Conservation (phyloP, 2,329 filamentous ascomycete genomes). For the Geosmithia putterillii region DNA sequence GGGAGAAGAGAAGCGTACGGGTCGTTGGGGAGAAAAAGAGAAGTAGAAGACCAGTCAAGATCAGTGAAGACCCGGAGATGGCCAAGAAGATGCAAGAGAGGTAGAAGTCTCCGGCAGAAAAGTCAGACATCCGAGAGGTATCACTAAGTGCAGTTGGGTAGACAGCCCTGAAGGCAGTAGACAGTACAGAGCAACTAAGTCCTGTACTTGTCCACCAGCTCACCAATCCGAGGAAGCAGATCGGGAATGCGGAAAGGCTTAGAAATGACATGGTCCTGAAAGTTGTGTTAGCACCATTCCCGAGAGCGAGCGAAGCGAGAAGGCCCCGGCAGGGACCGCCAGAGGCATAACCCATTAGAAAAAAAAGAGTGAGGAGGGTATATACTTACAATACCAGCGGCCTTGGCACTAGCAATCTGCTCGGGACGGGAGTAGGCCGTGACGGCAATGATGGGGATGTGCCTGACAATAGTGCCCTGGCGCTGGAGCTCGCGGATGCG, state of each 20-base stretch:
- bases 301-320: too few species aligned
- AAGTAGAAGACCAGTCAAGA: too few species aligned
- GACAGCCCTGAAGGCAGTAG: too few species aligned
- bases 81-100: too few species aligned
- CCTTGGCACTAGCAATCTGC: constrained; percentile 59
- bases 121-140: too few species aligned
- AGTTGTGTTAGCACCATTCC: not conserved
- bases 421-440: constrained; percentile 68
- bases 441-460: constrained; percentile 73
- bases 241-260: constrained; percentile 73
- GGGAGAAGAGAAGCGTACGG: too few species aligned
- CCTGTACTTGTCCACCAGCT: constrained; percentile 32
- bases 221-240: constrained; percentile 53
- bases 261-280: constrained; percentile 59
- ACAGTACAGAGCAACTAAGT: constrained; percentile 3
- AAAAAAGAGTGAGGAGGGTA: not conserved
- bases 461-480: constrained; percentile 45
- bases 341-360: not conserved
- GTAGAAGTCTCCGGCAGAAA: too few species aligned
- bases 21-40: too few species aligned
- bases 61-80: too few species aligned
- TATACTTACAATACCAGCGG: constrained; percentile 60
- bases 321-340: too few species aligned
- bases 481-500: constrained; percentile 57
- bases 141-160: too few species aligned